Conservation (phyloP, 305 asterid species). For the Petunia hybrid region DNA sequence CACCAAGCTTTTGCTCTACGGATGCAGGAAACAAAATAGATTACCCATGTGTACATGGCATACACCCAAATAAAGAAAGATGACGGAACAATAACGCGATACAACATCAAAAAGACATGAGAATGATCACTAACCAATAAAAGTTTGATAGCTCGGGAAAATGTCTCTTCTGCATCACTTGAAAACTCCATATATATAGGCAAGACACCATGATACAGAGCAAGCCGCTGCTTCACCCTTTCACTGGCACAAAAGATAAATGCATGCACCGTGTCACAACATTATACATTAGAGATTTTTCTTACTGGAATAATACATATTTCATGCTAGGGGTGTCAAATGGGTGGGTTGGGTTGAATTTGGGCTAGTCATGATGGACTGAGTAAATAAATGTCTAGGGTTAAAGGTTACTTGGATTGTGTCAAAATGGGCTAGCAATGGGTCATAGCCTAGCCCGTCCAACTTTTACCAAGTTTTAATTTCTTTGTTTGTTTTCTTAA, state of each 20-base stretch:
- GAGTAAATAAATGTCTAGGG: too few relatives aligned
- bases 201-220: constrained; percentile 86
- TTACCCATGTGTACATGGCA: constrained; percentile 4
- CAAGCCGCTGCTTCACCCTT: constrained; percentile 89
- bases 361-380: too few relatives aligned
- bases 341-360: too few relatives aligned
- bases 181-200: constrained; percentile 84
- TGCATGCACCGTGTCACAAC: neutral
- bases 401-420: too few relatives aligned
- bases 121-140: constrained; percentile 50
- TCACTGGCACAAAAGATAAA: constrained; percentile 52
- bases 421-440: too few relatives aligned
- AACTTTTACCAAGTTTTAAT: too few relatives aligned
- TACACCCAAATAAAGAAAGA: constrained; percentile 59
- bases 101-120: neutral
- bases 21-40: constrained; percentile 25
- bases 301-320: too few relatives aligned
- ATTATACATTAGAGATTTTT: neutral
- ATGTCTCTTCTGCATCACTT: constrained; percentile 72
- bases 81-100: neutral
- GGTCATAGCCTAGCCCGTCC: too few relatives aligned
- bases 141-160: constrained; percentile 73
- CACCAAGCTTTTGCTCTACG: constrained; percentile 71
- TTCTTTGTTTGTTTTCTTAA: too few relatives aligned
- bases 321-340: too few relatives aligned